Evolutionary conservation across 495 filamentous ascomycete genomes (phyloP).

Genomic region (Tuber calosporum): DNA sequence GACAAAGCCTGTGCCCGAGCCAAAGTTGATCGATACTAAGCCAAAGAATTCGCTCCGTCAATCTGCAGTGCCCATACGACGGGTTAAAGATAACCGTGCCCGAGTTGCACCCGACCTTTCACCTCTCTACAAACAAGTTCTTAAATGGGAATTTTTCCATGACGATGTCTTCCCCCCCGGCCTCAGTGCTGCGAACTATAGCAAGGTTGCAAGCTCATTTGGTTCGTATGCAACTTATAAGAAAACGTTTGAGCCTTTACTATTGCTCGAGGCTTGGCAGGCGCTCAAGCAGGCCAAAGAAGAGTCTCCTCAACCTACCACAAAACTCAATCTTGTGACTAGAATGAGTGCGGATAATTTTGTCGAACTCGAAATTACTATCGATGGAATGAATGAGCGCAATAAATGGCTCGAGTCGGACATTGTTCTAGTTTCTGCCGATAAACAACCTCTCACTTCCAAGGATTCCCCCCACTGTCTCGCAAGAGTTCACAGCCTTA

Average conservation of each 20-base stretch:
- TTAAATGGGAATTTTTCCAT: constrained; percentile 91
- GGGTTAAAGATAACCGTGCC: constrained; percentile 86
- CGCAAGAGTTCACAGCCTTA: constrained; percentile 71
- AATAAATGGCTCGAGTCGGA: constrained; percentile 64
- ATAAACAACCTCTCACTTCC: constrained; percentile 55
- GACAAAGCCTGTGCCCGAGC: constrained; percentile 17
- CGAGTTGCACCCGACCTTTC: constrained; percentile 84
- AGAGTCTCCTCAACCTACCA: constrained; percentile 66
- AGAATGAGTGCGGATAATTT: constrained; percentile 86
- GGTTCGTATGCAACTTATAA: constrained; percentile 69
- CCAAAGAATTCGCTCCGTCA: constrained; percentile 20
- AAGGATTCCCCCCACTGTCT: constrained; percentile 67
- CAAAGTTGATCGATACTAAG: constrained; percentile 21
- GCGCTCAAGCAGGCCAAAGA: constrained; percentile 83
- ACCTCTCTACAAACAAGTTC: constrained; percentile 70
- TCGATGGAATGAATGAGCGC: constrained; percentile 60
- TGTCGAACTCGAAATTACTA: constrained; percentile 76
- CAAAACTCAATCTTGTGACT: constrained; percentile 76
- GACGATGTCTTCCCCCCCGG: constrained; percentile 72
- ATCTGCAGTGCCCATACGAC: constrained; percentile 48
- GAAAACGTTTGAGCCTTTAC: constrained; percentile 77
- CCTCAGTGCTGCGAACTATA: constrained; percentile 60
- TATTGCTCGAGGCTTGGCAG: constrained; percentile 93
- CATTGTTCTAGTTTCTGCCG: constrained; percentile 74
- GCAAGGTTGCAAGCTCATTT: constrained; percentile 67